Conservation (phyloP, 2,329 filamentous ascomycete species). For the Beauveria asiatica region DNA sequence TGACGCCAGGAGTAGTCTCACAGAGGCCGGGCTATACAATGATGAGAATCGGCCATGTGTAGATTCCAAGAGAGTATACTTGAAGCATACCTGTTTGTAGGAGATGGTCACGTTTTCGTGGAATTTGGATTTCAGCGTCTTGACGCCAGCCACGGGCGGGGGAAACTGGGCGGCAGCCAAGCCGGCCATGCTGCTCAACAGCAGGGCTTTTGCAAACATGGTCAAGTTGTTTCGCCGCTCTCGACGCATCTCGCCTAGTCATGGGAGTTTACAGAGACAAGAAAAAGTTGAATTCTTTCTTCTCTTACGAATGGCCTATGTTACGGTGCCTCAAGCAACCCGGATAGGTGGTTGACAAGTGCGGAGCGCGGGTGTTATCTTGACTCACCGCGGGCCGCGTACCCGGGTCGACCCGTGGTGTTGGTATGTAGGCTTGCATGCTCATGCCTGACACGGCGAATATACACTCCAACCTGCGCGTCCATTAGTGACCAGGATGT, state of each 20-base stretch:
- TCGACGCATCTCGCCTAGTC: background rate
- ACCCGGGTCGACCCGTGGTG: background rate
- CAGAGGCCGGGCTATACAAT: constrained; percentile 42
- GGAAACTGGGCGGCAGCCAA: constrained; percentile 23
- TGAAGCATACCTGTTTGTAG: constrained; percentile 43
- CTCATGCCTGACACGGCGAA: constrained; percentile 21
- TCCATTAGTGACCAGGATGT: too few relatives aligned
- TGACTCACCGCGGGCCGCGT: background rate
- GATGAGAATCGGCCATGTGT: constrained; percentile 12
- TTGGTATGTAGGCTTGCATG: background rate
- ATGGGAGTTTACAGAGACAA: background rate
- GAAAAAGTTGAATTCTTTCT: background rate
- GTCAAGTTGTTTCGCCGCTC: background rate
- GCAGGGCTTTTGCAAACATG: constrained; percentile 8
- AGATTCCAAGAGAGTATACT: constrained; percentile 32
- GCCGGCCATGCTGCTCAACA: constrained; percentile 16
- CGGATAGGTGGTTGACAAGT: background rate
- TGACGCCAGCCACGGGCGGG: constrained; percentile 26
- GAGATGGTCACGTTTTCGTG: constrained; percentile 52
- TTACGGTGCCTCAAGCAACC: background rate
- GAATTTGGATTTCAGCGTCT: constrained; percentile 48
- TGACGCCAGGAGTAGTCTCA: constrained; percentile 50
- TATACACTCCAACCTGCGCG: too few relatives aligned
- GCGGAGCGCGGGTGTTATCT: background rate
- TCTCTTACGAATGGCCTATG: background rate